Evolutionary conservation across 352 stramenopile species (phyloP).

Genomic region (Phytophthora aleatoria): DNA sequence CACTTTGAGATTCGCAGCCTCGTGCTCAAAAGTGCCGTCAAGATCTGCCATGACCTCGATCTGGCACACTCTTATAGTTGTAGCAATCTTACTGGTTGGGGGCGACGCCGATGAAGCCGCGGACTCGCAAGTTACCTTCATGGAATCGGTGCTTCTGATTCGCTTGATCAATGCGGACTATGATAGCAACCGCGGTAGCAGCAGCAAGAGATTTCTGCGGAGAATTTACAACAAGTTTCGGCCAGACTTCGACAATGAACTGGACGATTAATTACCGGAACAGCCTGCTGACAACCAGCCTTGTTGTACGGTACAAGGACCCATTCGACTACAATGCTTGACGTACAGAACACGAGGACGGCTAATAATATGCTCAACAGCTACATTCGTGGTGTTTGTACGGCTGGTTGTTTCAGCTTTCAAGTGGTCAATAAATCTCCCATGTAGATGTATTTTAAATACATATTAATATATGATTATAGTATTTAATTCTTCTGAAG

Average conservation of each 20-base stretch:
- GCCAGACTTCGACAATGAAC: neutral
- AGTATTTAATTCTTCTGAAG: too few species aligned
- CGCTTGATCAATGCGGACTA: slow-evolving; percentile 1
- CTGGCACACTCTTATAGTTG: neutral
- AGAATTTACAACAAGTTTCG: neutral
- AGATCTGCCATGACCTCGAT: neutral
- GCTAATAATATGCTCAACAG: too few species aligned
- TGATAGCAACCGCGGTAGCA: neutral
- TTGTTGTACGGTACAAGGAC: too few species aligned
- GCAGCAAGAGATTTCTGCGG: neutral
- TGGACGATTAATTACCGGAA: neutral
- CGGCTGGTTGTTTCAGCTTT: too few species aligned
- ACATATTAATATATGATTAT: too few species aligned
- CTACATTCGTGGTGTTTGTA: too few species aligned
- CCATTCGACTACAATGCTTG: too few species aligned
- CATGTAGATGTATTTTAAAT: too few species aligned
- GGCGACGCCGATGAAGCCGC: neutral
- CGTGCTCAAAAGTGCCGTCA: neutral
- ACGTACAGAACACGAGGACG: too few species aligned
- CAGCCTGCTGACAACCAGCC: too few species aligned
- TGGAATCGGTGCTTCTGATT: slow-evolving; percentile 7
- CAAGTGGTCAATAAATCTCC: too few species aligned
- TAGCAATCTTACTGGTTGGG: neutral
- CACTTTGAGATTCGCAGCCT: slow-evolving; percentile 7
- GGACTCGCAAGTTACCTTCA: slow-evolving; percentile 1